Evolutionary conservation across 1,284 basidiomycete genomes (phyloP), one percentile per base, ranked within the genome.

Genomic region (Leccinum olivaceoglutinosum): DNA sequence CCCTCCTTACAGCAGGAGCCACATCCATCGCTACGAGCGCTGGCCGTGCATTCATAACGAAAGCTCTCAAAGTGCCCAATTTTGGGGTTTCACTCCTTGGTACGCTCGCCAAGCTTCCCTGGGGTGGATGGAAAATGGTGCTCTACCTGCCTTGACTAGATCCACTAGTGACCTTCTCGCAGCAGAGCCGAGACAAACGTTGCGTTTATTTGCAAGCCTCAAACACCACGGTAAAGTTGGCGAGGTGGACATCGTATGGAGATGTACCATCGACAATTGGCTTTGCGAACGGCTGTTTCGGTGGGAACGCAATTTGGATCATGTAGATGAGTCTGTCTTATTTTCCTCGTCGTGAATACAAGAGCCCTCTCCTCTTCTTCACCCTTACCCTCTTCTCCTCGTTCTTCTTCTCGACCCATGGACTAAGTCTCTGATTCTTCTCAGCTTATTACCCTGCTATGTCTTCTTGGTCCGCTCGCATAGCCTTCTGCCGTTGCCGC

Each of bases 61-160:
- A 74, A 49, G 70, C 78, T 11, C 81, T 76, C 77, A 63, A 72
- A 64, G 61, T 71, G 65, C 60, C 73, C 77, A 14, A 58, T 4
- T 85, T 88, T 65, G 83, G 81, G 1, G 68, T 85, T 14, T 79
- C 80, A 44, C 74, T 92, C 11, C 80, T 83, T 36, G 85, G 85
- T 2, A 76, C 81, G 3, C 79, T 92, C 8, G 80, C 84, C 1
- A 85, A 88, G 59, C 71, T 87, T 8, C 79, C 78, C 1, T 92
- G 90, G 88, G 84, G 83, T 39, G 90, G 88, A 2, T 91, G 89
- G 88, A 89, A 84, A 68, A 76, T 85, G 44, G 73, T 91, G 86
- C 82, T 25, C 71, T 86, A 2, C 86, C 89, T 1, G 74, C 80
- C 16, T 71, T 90, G 25, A 68, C 85, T 29, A 84, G 84, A 68